Percentiles rank a stretch among this genome's conserved stretches.
Evolutionary conservation across 176 grass and related monocot species (phyloP).

Genomic region (Sorghum bicolor): DNA sequence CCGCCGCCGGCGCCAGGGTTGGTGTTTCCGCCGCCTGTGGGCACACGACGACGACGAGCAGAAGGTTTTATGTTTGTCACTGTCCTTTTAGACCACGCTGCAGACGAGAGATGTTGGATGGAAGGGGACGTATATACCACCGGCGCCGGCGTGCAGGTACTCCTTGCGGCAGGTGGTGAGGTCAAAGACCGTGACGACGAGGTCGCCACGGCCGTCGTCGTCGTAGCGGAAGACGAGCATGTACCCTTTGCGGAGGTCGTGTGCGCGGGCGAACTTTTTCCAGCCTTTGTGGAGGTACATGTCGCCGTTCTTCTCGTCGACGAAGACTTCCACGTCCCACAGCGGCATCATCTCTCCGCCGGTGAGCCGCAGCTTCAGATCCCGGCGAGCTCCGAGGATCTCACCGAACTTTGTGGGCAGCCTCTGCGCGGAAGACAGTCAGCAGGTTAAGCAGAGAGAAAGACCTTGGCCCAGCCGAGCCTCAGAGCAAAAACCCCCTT

Average conservation of each 20-base stretch:
- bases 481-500: background rate
- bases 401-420: slow-evolving; percentile 19
- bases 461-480: background rate
- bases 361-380: slow-evolving; percentile 24
- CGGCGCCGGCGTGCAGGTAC: background rate
- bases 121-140: background rate
- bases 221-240: slow-evolving; percentile 34
- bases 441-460: background rate
- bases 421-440: slow-evolving; percentile 10
- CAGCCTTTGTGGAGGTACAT: slow-evolving; percentile 24
- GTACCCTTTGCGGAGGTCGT: slow-evolving; percentile 22
- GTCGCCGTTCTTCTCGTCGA: background rate
- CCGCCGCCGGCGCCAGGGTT: background rate
- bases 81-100: background rate
- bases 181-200: slow-evolving; percentile 42
- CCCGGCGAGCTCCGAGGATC: slow-evolving; percentile 6
- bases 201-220: background rate
- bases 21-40: background rate
- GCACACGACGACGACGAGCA: background rate
- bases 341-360: background rate
- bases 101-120: too few species aligned
- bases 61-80: background rate
- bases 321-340: slow-evolving; percentile 31
- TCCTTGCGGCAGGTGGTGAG: slow-evolving; percentile 20
- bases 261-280: slow-evolving; percentile 22